Conservation (phyloP, 495 filamentous ascomycete species). For the Daldinia concentrica region DNA sequence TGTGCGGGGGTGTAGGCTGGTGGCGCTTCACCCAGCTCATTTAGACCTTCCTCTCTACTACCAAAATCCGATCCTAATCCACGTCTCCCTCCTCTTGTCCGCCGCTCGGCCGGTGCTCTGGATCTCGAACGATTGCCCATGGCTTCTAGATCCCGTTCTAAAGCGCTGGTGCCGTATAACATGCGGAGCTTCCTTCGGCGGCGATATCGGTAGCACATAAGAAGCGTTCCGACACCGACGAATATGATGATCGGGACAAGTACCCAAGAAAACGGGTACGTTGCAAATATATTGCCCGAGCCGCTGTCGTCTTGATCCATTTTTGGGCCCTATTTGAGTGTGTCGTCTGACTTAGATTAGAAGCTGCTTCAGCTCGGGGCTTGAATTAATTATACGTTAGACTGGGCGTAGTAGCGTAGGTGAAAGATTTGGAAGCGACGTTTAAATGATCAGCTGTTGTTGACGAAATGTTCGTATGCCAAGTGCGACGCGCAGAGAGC, state of each 20-base stretch:
- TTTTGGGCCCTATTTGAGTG: neutral
- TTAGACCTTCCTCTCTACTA: constrained; percentile 59
- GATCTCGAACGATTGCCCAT: constrained; percentile 28
- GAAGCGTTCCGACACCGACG: constrained; percentile 25
- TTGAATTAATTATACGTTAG: constrained; percentile 12
- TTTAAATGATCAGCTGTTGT: constrained; percentile 8
- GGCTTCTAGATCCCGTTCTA: constrained; percentile 37
- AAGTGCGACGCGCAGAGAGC: constrained; percentile 34
- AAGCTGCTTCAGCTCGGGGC: neutral
- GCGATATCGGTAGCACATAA: constrained; percentile 41
- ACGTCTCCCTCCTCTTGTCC: constrained; percentile 18
- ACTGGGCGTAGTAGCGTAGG: neutral
- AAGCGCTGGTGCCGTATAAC: constrained; percentile 37
- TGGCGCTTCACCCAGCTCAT: constrained; percentile 67
- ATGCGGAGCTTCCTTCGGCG: constrained; percentile 35
- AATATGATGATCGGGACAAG: constrained; percentile 46
- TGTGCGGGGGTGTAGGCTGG: constrained; percentile 59
- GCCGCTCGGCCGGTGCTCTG: constrained; percentile 24
- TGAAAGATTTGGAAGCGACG: constrained; percentile 1
- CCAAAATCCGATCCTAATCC: constrained; percentile 29
- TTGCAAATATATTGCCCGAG: constrained; percentile 32
- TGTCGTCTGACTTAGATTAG: constrained; percentile 15
- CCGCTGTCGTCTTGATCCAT: constrained; percentile 27
- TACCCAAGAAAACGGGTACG: constrained; percentile 41
- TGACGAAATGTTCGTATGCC: constrained; percentile 7